Evolutionary conservation across 768 basidiomycete species (phyloP).

Genomic region (Sarcodon aspratus): DNA sequence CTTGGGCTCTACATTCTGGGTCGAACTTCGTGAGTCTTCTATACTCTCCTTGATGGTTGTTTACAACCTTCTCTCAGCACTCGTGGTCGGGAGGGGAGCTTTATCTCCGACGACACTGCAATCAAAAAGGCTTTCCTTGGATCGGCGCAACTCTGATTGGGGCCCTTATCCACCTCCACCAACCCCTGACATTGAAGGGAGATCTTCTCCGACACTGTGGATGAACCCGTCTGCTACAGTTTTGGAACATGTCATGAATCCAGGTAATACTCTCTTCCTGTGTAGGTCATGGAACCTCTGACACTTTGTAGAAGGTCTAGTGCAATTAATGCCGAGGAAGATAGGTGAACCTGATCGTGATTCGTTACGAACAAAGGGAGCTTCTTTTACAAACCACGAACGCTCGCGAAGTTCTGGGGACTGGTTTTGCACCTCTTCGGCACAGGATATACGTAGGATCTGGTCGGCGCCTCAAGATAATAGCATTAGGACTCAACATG

Average conservation of each 20-base stretch:
- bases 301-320: not conserved
- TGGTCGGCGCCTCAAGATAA: not conserved
- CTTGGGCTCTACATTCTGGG: conserved; percentile 83
- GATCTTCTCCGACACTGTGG: not conserved
- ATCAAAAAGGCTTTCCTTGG: conserved; percentile 4
- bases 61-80: conserved; percentile 20
- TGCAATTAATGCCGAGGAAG: not conserved
- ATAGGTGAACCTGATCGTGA: not conserved
- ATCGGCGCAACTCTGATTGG: not conserved
- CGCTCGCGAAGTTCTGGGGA: not conserved
- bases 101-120: conserved; percentile 17
- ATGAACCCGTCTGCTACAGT: not conserved
- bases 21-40: conserved; percentile 46
- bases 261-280: not conserved
- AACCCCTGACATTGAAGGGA: not conserved
- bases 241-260: not conserved
- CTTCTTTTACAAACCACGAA: not conserved
- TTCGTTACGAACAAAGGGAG: not conserved
- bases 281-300: too few relatives aligned
- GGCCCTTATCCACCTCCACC: not conserved
- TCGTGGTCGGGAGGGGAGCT: conserved; percentile 60
- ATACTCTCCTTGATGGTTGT: conserved; percentile 2
- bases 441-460: not conserved
- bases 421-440: not conserved
- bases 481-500: not conserved